phyloP scores from a whole-genome alignment of 73 alveolate species.

The Symbiodinium natans region DNA sequence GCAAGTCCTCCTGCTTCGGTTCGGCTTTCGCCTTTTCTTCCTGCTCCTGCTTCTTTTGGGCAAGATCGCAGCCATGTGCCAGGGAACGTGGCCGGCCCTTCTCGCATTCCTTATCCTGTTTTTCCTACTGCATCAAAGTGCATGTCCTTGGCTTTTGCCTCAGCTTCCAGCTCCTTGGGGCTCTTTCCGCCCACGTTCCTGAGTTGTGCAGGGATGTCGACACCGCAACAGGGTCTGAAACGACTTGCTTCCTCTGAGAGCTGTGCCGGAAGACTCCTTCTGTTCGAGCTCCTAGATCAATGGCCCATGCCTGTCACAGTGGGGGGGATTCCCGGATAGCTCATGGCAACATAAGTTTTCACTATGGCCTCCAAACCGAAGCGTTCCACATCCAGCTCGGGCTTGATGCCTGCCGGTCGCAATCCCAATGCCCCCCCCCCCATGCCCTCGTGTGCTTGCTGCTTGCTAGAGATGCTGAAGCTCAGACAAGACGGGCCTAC shows the following conservation, averaged over 20 bases:
- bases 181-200: conserved; percentile 74
- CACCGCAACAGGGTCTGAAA: not conserved
- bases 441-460: too few species aligned
- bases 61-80: too few species aligned
- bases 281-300: conserved; percentile 63
- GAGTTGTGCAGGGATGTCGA: not conserved
- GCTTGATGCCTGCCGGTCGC: conserved; percentile 58
- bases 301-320: conserved; percentile 25
- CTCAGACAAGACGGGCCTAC: conserved; percentile 62
- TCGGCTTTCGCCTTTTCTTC: conserved; percentile 19
- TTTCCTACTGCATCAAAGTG: too few species aligned
- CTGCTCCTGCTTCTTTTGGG: too few species aligned
- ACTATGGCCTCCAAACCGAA: conserved; percentile 30
- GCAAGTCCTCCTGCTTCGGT: conserved; percentile 82
- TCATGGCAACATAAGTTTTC: not conserved
- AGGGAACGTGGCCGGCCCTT: too few species aligned
- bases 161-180: conserved; percentile 49
- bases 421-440: not conserved
- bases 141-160: conserved; percentile 12
- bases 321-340: not conserved
- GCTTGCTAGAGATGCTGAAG: too few species aligned
- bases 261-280: conserved; percentile 70
- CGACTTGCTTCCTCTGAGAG: not conserved
- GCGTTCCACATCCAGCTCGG: conserved; percentile 82
- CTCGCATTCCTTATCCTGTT: too few species aligned